phyloP scores from a whole-genome alignment of 495 filamentous ascomycete genomes.

The Hypoxylon trugodes region DNA sequence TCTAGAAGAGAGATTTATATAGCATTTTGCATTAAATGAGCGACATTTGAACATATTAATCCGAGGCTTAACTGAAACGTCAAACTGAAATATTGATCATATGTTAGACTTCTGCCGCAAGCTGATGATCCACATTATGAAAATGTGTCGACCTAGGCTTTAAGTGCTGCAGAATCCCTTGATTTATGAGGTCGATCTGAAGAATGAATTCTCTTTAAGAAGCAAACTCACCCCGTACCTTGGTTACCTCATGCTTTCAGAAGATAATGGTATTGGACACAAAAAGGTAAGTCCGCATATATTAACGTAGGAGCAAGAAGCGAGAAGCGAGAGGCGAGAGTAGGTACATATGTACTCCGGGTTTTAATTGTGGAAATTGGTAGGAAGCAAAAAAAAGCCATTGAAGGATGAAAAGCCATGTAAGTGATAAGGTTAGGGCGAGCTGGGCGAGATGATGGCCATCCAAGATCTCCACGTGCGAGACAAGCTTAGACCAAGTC shows the following conservation, averaged over 20 bases:
- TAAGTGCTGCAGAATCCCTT: conserved; percentile 11
- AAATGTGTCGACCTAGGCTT: neutral
- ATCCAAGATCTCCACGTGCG: conserved; percentile 15
- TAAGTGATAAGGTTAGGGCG: no score
- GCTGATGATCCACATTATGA: neutral
- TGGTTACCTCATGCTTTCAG: neutral
- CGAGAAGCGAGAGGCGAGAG: no score
- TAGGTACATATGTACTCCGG: no score
- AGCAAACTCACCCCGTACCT: conserved; percentile 12
- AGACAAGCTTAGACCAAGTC: no score
- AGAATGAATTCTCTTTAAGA: conserved; percentile 4
- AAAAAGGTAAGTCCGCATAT: neutral
- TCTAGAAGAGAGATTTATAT: conserved; percentile 5
- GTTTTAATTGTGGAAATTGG: neutral
- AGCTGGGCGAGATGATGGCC: no score
- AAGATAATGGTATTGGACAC: neutral
- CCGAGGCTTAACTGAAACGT: neutral
- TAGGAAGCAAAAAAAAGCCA: no score
- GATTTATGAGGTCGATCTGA: conserved; percentile 4
- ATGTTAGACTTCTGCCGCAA: conserved; percentile 22
- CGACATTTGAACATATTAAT: neutral
- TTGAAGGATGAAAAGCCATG: no score
- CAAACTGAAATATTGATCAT: neutral
- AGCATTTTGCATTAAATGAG: conserved; percentile 6
- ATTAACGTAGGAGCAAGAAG: no score